These are phyloP conservation scores for Umbilicus rupestris DNA, from an alignment of 164 flowering plant genomes.

Conservation along the genomic window DNA sequence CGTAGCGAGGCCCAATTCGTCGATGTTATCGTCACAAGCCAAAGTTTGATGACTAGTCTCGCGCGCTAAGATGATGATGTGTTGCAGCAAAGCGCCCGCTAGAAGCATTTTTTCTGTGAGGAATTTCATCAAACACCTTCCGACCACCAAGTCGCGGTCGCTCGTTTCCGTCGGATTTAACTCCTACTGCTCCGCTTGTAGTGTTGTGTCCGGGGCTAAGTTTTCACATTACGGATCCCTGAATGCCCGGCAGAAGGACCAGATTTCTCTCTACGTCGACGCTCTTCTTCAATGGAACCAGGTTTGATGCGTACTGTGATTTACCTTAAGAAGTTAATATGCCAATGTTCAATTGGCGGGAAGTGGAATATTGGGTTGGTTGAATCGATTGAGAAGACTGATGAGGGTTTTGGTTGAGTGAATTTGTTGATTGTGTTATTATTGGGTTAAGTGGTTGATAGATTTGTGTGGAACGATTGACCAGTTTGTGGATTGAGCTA, in stretches of 20 bases:
- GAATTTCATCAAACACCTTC: slow-evolving; percentile 51
- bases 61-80: slow-evolving; percentile 15
- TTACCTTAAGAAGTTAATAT: background rate
- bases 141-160: slow-evolving; percentile 10
- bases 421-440: too few relatives aligned
- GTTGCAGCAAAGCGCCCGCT: slow-evolving; percentile 14
- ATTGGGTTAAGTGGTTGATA: too few relatives aligned
- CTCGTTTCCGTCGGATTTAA: slow-evolving; percentile 5
- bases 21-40: background rate
- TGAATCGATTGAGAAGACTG: too few relatives aligned
- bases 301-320: slow-evolving; percentile 21
- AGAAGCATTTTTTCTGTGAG: slow-evolving; percentile 19
- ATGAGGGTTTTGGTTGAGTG: too few relatives aligned
- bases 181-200: slow-evolving; percentile 9
- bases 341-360: background rate
- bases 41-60: background rate
- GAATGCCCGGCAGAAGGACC: slow-evolving; percentile 41
- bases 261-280: slow-evolving; percentile 53
- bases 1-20: too few relatives aligned
- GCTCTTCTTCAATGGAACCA: slow-evolving; percentile 77
- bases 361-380: too few relatives aligned
- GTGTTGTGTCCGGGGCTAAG: slow-evolving; percentile 12
- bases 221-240: slow-evolving; percentile 34
- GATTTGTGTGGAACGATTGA: too few relatives aligned
- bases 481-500: too few relatives aligned